These are phyloP conservation scores for Aureobasidium namibiae DNA, from an alignment of 2,329 filamentous ascomycete genomes.

Conservation along the genomic window DNA sequence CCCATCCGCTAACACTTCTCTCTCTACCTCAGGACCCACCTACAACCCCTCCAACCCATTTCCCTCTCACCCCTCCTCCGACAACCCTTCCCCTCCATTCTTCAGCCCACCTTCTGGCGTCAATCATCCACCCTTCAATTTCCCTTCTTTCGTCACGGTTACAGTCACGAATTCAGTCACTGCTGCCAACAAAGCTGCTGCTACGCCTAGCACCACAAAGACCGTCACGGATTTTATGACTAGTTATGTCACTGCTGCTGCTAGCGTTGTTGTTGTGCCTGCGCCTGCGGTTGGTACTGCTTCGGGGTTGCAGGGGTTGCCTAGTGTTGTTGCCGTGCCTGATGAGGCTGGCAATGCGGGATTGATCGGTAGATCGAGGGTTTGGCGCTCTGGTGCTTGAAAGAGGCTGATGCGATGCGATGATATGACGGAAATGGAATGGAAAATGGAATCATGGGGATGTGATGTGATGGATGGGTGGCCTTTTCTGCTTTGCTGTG, in stretches of 20 bases:
- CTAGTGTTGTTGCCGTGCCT: not conserved
- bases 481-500: not conserved
- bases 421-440: not conserved
- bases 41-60: not conserved
- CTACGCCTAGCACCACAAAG: not conserved
- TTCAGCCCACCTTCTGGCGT: not conserved
- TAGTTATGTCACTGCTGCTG: not conserved
- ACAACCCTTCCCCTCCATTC: not conserved
- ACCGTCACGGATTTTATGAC: not conserved
- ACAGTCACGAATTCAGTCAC: conserved; percentile 4
- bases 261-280: not conserved
- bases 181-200: not conserved
- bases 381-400: not conserved
- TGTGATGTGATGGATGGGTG: not conserved
- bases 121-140: too few species aligned
- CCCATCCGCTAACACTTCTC: not conserved
- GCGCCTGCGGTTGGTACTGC: not conserved
- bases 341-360: not conserved
- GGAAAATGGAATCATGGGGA: not conserved
- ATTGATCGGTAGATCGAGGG: not conserved
- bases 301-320: not conserved
- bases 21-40: not conserved
- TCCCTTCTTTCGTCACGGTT: not conserved
- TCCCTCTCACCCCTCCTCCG: not conserved
- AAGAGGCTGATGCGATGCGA: not conserved